Evolutionary conservation across 1,139 yeast species (phyloP), one percentile per base, ranked within the genome.

Genomic region (Suhomyces bribrorum): DNA sequence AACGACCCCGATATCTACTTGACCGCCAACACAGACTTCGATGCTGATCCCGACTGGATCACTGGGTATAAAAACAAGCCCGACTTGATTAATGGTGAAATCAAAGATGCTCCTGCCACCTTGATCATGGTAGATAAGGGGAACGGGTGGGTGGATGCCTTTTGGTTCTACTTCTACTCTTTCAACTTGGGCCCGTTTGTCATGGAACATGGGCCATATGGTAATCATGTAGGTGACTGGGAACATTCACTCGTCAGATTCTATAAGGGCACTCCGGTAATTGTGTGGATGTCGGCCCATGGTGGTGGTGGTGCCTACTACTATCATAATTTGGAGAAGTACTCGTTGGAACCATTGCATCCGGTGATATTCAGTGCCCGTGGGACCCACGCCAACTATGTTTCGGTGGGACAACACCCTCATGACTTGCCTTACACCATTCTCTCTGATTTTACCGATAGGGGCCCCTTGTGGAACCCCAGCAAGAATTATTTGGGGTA

Each of bases 221-320:
- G 98, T 0, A 86, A 90, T 56, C 98, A 92, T 55, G 81, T 92
- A 23, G 98, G 97, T 5, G 98, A 92, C 64, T 92, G 98, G 98
- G 98, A 92, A 53, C 98, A 92, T 59, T 81, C 95, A 3, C 65
- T 92, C 29, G 94, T 89, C 9, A 69, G 98, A 24, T 92, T 86
- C 58, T 77, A 81, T 50, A 75, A 85, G 4, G 96, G 96, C 0
- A 66, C 73, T 44, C 97, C 98, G 0, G 73, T 82, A n/a, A 77
- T 85, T 41, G 81, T 90, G n/a, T 92, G 97, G 97, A 86, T 92
- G 95, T 85, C 95, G 22, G 97, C 97, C 1, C 98, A 92, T 62
- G 96, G 97, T 1, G 97, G 97, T 8, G 98, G 98, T 4, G 85
- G 90, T 15, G 97, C 96, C 0, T 92, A 84, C 59, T 74, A 75